A percentile compares a stretch with the other conserved stretches of the same genome.
These are phyloP conservation scores for Trichoderma breve DNA, from an alignment of 2,329 filamentous ascomycete genomes.

Conservation along the genomic window DNA sequence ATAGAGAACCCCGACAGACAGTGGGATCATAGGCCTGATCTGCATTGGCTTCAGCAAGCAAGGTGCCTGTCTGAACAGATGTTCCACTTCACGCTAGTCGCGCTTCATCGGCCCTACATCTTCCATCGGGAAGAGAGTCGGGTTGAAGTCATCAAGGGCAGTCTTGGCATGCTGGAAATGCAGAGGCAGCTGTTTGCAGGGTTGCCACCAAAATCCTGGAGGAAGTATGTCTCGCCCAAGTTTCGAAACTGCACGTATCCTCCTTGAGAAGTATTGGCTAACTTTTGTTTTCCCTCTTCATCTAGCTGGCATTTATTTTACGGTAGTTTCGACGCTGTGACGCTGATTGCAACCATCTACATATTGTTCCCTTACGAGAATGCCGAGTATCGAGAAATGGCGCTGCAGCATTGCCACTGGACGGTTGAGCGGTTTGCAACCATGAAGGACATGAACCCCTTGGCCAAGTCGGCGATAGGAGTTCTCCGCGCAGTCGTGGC, in stretches of 20 bases:
- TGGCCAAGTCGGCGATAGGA: slow-evolving; percentile 53
- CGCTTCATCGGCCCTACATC: slow-evolving; percentile 60
- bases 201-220: slow-evolving; percentile 50
- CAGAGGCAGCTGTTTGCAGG: slow-evolving; percentile 51
- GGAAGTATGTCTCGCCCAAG: slow-evolving; percentile 31
- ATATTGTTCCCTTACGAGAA: slow-evolving; percentile 60
- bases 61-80: slow-evolving; percentile 49
- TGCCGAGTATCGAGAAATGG: slow-evolving; percentile 44
- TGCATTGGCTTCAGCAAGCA: slow-evolving; percentile 50
- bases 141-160: slow-evolving; percentile 55
- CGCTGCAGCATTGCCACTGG: slow-evolving; percentile 58
- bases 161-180: slow-evolving; percentile 53
- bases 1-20: slow-evolving; percentile 55
- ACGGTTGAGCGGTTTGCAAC: slow-evolving; percentile 57
- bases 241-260: neutral
- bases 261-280: neutral
- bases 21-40: slow-evolving; percentile 54
- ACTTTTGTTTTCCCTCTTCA: neutral
- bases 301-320: slow-evolving; percentile 56
- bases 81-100: slow-evolving; percentile 55
- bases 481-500: slow-evolving; percentile 55
- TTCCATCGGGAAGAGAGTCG: slow-evolving; percentile 56
- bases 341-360: slow-evolving; percentile 59
- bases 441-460: slow-evolving; percentile 52
- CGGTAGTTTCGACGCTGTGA: slow-evolving; percentile 62